Evolutionary conservation across 441 rosid genomes (phyloP), one percentile per base, ranked within the genome.

Genomic region (Breynia disticha): DNA sequence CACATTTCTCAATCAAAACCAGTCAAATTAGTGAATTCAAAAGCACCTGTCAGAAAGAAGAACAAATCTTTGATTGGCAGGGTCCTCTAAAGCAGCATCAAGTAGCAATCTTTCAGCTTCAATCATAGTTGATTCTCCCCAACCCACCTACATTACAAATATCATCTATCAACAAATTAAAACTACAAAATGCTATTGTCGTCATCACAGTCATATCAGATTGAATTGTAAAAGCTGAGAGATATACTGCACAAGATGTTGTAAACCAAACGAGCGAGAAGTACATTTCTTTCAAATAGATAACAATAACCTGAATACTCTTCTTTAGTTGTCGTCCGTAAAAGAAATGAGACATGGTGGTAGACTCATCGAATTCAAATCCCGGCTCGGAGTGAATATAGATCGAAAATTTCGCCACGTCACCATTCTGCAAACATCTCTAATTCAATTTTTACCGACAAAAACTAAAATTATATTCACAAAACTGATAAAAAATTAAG

Each of bases 71-170:
- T 81, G 95, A 71, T 86, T 93, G 3, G 87, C 84, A 6, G 79
- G 79, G 72, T 93, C 96, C 54, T 77, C 81, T 13, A 93, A 68
- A 19, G 96, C 91, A 47, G 82, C 65, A 10, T 73, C 82, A 64
- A 89, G 70, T 59, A 89, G 75, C 76, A 93, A 73, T 73, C 88
- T 81, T 71, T 89, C 96, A 1, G 99, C 99, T 55, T 73, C 76
- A 21, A 93, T 79, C 96, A 93, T 89, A 63, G 88, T 89, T 4
- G 96, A 68, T 68, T 89, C 90, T 50, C 97, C 99, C 96, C 99
- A 93, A 6, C 12, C 62, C 53, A 93, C 96, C 97, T 90, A 60
- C 48, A 59, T 55, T 57, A 28, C 35, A 28, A 28, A 3, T 28
- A 9, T 28, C 7, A 28, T 28, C n/a, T n/a, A 2, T 28, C 3